Evolutionary conservation across 78 protist genomes (phyloP).

Genomic region (Emiliania huxleyi): DNA sequence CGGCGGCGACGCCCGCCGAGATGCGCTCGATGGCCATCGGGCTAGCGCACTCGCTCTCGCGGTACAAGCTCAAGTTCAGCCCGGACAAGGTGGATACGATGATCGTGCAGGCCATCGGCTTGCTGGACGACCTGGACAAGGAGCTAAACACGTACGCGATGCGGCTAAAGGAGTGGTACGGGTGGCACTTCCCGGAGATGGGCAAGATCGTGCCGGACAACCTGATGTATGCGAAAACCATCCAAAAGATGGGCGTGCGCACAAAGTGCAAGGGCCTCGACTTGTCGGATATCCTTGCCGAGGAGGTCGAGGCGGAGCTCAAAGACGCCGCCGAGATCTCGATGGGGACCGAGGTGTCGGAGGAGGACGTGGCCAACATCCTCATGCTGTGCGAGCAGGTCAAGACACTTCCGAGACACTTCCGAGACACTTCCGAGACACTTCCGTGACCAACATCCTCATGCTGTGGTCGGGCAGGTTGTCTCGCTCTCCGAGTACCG

Average conservation of each 20-base stretch:
- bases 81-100: slow-evolving; percentile 97
- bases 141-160: slow-evolving; percentile 95
- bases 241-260: slow-evolving; percentile 50
- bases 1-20: slow-evolving; percentile 62
- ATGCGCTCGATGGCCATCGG: slow-evolving; percentile 85
- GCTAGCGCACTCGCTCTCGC: slow-evolving; percentile 90
- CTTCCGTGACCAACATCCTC: neutral
- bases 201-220: slow-evolving; percentile 85
- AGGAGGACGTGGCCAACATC: slow-evolving; percentile 80
- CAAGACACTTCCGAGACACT: too few relatives aligned
- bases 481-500: too few relatives aligned
- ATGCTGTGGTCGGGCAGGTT: neutral
- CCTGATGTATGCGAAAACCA: slow-evolving; percentile 47
- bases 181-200: slow-evolving; percentile 99
- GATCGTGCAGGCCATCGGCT: slow-evolving; percentile 96
- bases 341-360: slow-evolving; percentile 75
- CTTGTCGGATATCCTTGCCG: slow-evolving; percentile 75
- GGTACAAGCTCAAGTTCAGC: slow-evolving; percentile 97
- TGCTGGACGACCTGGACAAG: slow-evolving; percentile 97
- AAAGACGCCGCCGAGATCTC: slow-evolving; percentile 72
- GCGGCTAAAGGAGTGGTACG: slow-evolving; percentile 78
- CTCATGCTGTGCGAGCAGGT: slow-evolving; percentile 4
- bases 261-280: slow-evolving; percentile 49
- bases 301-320: slow-evolving; percentile 70
- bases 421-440: too few relatives aligned